Percentiles rank a stretch among this genome's conserved stretches.
phyloP scores from a whole-genome alignment of 2,329 filamentous ascomycete species.

The Trichoderma endophyticum region DNA sequence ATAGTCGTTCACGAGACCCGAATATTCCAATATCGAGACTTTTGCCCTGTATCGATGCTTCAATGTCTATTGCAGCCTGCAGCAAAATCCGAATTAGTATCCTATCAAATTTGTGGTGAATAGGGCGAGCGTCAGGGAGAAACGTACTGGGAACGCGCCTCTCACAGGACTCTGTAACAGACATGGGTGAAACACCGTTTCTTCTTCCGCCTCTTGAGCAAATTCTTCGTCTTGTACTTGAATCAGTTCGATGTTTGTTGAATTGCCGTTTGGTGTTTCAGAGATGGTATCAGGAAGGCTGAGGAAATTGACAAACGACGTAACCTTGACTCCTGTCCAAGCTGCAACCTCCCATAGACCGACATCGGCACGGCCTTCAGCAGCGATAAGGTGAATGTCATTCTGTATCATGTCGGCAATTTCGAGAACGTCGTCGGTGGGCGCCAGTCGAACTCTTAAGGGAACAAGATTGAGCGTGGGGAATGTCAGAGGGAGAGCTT shows the following conservation, averaged over 20 bases:
- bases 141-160: slow-evolving; percentile 31
- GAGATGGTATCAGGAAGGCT: slow-evolving; percentile 41
- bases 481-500: slow-evolving; percentile 48
- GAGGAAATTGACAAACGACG: slow-evolving; percentile 80
- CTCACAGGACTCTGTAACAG: slow-evolving; percentile 22
- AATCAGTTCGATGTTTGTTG: background rate
- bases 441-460: slow-evolving; percentile 49
- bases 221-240: background rate
- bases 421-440: slow-evolving; percentile 37
- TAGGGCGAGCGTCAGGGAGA: too few species aligned
- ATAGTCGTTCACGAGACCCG: slow-evolving; percentile 31
- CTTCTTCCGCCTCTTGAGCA: background rate
- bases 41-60: slow-evolving; percentile 34
- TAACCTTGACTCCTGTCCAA: slow-evolving; percentile 71
- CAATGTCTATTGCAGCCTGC: slow-evolving; percentile 41
- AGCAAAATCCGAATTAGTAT: background rate
- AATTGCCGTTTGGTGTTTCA: background rate
- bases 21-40: slow-evolving; percentile 42
- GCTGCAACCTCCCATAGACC: slow-evolving; percentile 67
- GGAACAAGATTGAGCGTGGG: slow-evolving; percentile 81
- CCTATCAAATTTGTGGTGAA: too few species aligned
- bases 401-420: slow-evolving; percentile 62
- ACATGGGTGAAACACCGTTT: slow-evolving; percentile 15
- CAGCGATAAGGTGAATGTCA: slow-evolving; percentile 61
- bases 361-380: slow-evolving; percentile 50